Conservation (phyloP, 352 stramenopile genomes). For the Paralagenidium karlingii region DNA sequence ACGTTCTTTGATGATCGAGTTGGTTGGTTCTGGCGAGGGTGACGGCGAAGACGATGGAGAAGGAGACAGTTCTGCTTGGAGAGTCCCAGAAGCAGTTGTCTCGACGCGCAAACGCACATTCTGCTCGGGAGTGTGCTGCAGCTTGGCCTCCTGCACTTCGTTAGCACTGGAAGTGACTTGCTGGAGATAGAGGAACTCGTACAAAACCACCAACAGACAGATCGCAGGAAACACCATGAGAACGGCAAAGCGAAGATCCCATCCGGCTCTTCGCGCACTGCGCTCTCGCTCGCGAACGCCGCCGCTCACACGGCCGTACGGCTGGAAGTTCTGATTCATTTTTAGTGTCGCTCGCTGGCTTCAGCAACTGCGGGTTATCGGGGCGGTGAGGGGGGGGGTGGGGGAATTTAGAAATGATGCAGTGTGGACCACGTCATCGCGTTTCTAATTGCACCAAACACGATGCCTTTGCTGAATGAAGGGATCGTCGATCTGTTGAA, state of each 20-base stretch:
- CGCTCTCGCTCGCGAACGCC: slow-evolving; percentile 17
- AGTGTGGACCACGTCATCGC: too few relatives aligned
- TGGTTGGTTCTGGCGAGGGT: slow-evolving; percentile 6
- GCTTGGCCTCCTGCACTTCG: slow-evolving; percentile 12
- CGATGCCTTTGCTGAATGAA: too few relatives aligned
- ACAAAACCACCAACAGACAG: slow-evolving; percentile 61
- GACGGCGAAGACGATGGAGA: slow-evolving; percentile 8
- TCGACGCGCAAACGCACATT: slow-evolving; percentile 14
- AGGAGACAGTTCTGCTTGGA: slow-evolving; percentile 3
- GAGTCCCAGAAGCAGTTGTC: slow-evolving; percentile 5
- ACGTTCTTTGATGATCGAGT: slow-evolving; percentile 44
- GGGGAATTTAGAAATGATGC: too few relatives aligned
- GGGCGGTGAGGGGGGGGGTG: too few relatives aligned
- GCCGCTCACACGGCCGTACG: slow-evolving; percentile 49
- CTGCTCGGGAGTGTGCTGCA: slow-evolving; percentile 5
- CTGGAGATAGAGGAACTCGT: slow-evolving; percentile 71
- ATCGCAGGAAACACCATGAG: slow-evolving; percentile 57
- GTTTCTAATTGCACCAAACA: too few relatives aligned
- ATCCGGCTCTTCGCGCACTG: slow-evolving; percentile 13
- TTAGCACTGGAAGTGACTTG: slow-evolving; percentile 38
- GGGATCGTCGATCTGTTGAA: too few relatives aligned
- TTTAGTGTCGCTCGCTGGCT: too few relatives aligned
- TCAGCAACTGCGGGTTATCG: too few relatives aligned
- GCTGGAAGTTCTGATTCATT: too few relatives aligned
- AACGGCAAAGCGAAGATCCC: slow-evolving; percentile 37